Evolutionary conservation across 169 alveolate species (phyloP), one percentile per base, ranked within the genome.

Genomic region (Plasmodium inui): DNA sequence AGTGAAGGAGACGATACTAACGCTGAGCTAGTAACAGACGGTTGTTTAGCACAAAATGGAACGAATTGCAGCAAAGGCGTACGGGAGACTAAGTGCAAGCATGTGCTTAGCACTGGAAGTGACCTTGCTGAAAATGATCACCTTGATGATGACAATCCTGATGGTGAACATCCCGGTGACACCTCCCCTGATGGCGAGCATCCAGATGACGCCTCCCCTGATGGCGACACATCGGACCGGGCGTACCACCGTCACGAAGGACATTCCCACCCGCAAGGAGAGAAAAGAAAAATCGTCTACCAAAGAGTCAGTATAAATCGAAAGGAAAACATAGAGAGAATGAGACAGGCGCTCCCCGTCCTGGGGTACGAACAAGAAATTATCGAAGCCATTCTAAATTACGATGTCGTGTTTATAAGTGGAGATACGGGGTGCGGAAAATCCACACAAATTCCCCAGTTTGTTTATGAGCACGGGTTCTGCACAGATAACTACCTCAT

Each of bases 391-490:
- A 95, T 99, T 28, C 91, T 96, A 88, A 97, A 97, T 90, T 96
- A 97, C 93, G 98, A 98, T 96, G 98, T 99, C 32, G 97, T 98
- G 17, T 95, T 99, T 73, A 97, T 99, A 39, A 98, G 98, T 9
- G 99, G 99, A 73, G 99, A 98, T 95, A 99, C 99, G 3, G 99
- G 99, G 2, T 98, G 99, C 85, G 99, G 99, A 19, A 99, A 99
- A 94, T 98, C 99, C 34, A 99, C 99, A 7, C 98, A 97, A 85
- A 97, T 99, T 19, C 99, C 99, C 1, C 99, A 99, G 93, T 98
- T 98, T 94, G 93, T 99, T 46, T 98, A 98, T 94, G 99, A 99
- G 92, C 95, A 97, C 44, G 99, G 99, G 8, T 96, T 97, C 53
- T 96, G 98, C 46, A 44, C 78, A 28, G 95, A 79, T 53, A 79